phyloP scores from a whole-genome alignment of 495 filamentous ascomycete genomes.

The Penicillium cataractarum region DNA sequence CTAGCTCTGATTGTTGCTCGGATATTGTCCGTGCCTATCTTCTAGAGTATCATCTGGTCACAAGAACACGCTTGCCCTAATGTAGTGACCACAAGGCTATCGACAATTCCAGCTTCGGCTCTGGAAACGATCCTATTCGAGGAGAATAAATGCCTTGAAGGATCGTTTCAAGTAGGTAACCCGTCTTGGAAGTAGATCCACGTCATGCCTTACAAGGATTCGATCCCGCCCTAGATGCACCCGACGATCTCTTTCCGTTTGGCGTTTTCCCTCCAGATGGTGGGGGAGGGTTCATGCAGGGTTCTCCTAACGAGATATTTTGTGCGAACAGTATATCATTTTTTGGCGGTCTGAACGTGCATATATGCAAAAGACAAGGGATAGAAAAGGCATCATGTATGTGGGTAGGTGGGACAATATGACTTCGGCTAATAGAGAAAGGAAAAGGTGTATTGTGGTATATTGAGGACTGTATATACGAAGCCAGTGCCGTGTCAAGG shows the following conservation, averaged over 20 bases:
- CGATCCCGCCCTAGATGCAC: neutral
- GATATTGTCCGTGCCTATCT: neutral
- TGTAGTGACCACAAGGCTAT: neutral
- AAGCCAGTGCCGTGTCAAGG: neutral
- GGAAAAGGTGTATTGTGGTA: neutral
- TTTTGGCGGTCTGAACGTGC: neutral
- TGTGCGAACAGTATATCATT: neutral
- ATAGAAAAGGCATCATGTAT: neutral
- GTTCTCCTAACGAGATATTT: slow-evolving; percentile 1
- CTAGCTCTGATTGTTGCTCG: too few relatives aligned
- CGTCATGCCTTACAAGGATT: neutral
- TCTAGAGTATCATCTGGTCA: neutral
- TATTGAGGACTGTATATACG: neutral
- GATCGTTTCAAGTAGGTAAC: neutral
- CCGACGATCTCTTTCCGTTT: slow-evolving; percentile 18
- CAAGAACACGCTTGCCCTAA: neutral
- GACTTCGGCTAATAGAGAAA: neutral
- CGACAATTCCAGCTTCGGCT: neutral
- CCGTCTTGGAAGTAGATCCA: neutral
- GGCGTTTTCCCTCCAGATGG: slow-evolving; percentile 4
- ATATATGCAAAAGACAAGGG: neutral
- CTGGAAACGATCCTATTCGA: neutral
- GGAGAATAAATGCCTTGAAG: neutral
- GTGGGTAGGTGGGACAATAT: neutral
- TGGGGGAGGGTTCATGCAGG: slow-evolving; percentile 19